Percentiles rank a stretch among this genome's conserved stretches.
Evolutionary conservation across 2,329 filamentous ascomycete species (phyloP).

Genomic region (Pseudogymnoascus sp.): DNA sequence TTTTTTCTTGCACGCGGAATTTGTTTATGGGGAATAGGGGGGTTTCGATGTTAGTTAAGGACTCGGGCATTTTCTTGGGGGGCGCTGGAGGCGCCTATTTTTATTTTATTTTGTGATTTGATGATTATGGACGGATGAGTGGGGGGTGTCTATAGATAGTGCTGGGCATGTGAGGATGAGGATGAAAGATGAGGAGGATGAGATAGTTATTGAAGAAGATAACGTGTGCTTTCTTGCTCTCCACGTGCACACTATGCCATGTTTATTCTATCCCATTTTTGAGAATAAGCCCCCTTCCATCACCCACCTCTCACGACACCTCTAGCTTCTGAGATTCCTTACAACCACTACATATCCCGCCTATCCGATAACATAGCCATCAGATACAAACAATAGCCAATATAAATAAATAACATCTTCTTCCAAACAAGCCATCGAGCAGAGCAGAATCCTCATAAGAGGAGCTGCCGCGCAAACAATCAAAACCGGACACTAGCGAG

Average conservation of each 20-base stretch:
- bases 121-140: background rate
- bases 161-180: background rate
- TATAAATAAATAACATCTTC: no score
- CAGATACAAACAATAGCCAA: no score
- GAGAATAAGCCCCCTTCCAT: no score
- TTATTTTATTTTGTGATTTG: background rate
- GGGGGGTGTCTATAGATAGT: background rate
- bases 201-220: background rate
- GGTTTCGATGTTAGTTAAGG: background rate
- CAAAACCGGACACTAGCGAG: no score
- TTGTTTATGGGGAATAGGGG: background rate
- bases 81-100: conserved; percentile 4
- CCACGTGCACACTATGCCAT: background rate
- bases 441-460: no score
- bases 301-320: no score
- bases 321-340: no score
- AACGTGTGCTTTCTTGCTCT: background rate
- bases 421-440: no score
- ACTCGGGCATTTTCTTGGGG: background rate
- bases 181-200: background rate
- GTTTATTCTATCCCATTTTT: background rate
- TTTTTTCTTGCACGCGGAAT: background rate
- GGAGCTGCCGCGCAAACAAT: no score
- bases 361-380: no score
- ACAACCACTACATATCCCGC: no score